Evolutionary conservation across 106 monocot genomes (phyloP).

Genomic region (Acanthochlamys bracteata): DNA sequence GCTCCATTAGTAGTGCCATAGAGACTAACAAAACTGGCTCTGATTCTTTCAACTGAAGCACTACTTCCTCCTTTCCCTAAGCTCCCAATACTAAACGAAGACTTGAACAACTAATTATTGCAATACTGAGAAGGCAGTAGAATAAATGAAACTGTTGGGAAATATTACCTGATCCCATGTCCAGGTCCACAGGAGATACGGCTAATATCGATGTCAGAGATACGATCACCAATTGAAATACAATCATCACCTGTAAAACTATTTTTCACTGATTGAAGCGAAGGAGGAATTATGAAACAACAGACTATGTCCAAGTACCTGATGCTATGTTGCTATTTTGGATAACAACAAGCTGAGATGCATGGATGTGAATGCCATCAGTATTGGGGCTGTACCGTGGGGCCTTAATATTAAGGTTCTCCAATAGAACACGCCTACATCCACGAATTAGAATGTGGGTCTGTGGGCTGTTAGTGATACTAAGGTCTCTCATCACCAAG

Average conservation of each 20-base stretch:
- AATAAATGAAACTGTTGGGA: neutral
- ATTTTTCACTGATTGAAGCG: neutral
- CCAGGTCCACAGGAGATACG: slow-evolving; percentile 18
- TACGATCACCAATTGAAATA: slow-evolving; percentile 16
- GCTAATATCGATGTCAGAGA: slow-evolving; percentile 1
- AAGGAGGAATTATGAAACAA: no score
- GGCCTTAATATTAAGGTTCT: neutral
- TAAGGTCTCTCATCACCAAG: neutral
- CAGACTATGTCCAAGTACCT: neutral
- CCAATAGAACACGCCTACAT: neutral
- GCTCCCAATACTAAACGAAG: slow-evolving; percentile 5
- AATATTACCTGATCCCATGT: slow-evolving; percentile 20
- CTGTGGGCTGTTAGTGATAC: neutral
- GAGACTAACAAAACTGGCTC: neutral
- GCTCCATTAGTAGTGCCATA: slow-evolving; percentile 4
- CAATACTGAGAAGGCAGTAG: neutral
- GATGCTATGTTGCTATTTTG: slow-evolving; percentile 3
- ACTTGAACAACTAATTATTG: neutral
- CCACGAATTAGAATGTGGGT: neutral
- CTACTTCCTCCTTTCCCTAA: neutral
- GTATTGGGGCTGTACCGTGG: slow-evolving; percentile 9
- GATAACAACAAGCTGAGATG: neutral
- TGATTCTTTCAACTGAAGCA: neutral
- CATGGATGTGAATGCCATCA: slow-evolving; percentile 5
- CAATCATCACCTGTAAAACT: slow-evolving; percentile 26